Evolutionary conservation across 2,329 filamentous ascomycete genomes (phyloP).

Genomic region (Diaporthe destruens): DNA sequence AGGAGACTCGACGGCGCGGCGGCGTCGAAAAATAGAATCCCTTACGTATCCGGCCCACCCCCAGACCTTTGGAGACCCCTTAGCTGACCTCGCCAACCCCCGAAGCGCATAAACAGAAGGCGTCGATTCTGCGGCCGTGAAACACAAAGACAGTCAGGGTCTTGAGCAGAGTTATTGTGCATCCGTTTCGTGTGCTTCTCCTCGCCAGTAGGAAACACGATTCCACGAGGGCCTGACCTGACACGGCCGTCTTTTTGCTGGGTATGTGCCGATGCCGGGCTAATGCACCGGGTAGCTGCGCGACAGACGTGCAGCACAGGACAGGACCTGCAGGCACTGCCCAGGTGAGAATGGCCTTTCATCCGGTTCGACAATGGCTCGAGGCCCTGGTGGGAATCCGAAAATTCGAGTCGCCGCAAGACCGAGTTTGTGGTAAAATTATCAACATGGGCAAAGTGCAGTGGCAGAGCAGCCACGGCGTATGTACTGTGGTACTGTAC

Average conservation of each 20-base stretch:
- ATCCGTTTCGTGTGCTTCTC: conserved; percentile 34
- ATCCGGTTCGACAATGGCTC: conserved; percentile 27
- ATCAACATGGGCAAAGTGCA: neutral
- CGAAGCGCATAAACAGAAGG: conserved; percentile 27
- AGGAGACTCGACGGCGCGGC: conserved; percentile 22
- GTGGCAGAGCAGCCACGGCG: conserved; percentile 8
- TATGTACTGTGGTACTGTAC: conserved; percentile 2
- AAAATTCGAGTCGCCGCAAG: neutral
- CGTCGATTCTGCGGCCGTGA: conserved; percentile 29
- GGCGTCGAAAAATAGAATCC: conserved; percentile 38
- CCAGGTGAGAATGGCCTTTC: conserved; percentile 16
- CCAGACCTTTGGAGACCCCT: conserved; percentile 24
- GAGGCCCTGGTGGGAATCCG: conserved; percentile 1
- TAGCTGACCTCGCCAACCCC: conserved; percentile 34
- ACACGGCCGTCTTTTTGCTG: conserved; percentile 1
- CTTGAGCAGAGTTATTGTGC: conserved; percentile 17
- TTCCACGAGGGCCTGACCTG: neutral
- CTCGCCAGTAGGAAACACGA: conserved; percentile 5
- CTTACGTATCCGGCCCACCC: conserved; percentile 21
- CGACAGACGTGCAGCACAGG: conserved; percentile 37
- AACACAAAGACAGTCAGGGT: conserved; percentile 25
- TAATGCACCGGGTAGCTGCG: conserved; percentile 38
- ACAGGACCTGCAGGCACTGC: conserved; percentile 30
- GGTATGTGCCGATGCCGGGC: conserved; percentile 25
- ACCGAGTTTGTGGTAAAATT: neutral